Evolutionary conservation across 495 filamentous ascomycete species (phyloP).

Genomic region (Penicillium riverlandense): DNA sequence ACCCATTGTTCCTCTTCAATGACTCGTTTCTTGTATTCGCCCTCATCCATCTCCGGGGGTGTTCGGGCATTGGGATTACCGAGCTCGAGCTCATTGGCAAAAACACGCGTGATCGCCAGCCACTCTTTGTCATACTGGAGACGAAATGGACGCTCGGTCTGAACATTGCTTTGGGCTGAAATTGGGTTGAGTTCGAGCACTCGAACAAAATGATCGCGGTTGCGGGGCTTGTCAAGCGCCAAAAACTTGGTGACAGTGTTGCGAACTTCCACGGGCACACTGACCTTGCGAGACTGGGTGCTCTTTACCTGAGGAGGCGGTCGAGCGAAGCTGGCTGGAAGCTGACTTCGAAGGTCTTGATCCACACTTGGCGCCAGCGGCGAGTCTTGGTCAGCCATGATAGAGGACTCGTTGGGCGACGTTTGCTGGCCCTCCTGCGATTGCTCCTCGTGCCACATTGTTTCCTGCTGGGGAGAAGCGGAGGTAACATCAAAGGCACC

Average conservation of each 20-base stretch:
- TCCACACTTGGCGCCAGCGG: not conserved
- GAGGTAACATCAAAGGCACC: not conserved
- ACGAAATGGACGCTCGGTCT: slow-evolving; percentile 22
- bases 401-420: too few relatives aligned
- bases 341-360: slow-evolving; percentile 50
- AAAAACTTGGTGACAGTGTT: slow-evolving; percentile 81
- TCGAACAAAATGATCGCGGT: slow-evolving; percentile 68
- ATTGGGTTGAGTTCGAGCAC: slow-evolving; percentile 53
- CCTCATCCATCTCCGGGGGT: slow-evolving; percentile 54
- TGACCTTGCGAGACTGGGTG: too few relatives aligned
- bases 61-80: slow-evolving; percentile 44
- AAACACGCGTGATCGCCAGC: slow-evolving; percentile 84
- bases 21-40: slow-evolving; percentile 55
- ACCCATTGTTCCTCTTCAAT: slow-evolving; percentile 66
- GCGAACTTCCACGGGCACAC: not conserved
- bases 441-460: too few relatives aligned
- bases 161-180: slow-evolving; percentile 11
- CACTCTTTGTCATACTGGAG: slow-evolving; percentile 89
- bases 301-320: slow-evolving; percentile 13
- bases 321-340: slow-evolving; percentile 57
- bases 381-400: not conserved
- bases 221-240: slow-evolving; percentile 78
- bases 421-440: too few relatives aligned
- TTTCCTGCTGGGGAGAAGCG: not conserved
- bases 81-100: slow-evolving; percentile 53